Base-by-base conservation (phyloP, 2,329 filamentous ascomycete genomes). In the Penicillium verrucosum region DNA sequence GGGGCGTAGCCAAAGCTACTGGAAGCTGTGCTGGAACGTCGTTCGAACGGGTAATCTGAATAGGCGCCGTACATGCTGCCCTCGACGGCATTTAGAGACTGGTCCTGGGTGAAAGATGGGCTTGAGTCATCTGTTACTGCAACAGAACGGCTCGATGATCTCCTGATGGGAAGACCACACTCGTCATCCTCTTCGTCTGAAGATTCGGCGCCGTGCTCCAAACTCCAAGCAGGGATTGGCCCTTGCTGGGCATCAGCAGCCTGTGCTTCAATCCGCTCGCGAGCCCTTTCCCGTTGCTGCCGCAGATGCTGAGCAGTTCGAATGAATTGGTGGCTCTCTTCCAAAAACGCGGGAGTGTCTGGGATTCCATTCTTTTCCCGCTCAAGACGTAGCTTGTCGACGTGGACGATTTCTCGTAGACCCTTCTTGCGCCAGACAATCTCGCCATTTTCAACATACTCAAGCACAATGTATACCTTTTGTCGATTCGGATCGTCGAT, bases 401-500 rank as follows among this genome's bases (percentile, higher is more conserved):
- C 87, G 32, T 86, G 80, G 65, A 90, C 90, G 62, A 97, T 89
- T 68, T 92, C 89, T 54, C 88, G 89, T 7, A 92, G 81, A 6
- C 91, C 93, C 75, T 92, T 91, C 72, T 89, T 93, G 53, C 94
- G 86, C 94, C 94, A 99, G 46, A 91, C 84, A 56, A 99, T 90
- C 76, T 99, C 94, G 50, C 94, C 93, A 40, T 93, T 83, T 71
- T 97, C 91, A 55, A 97, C 92, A 74, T 93, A 93, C 74, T 99
- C 94, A 42, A 99, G 82, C 21, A 97, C 90, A 77, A 99, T 93
- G 77, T 99, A 99, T 60, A 99, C 96, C 77, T 99, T 99, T 78
- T 95, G 94, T 57, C 92, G 85, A 68, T 92, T 90, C 1, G 93
- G 93, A 71, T 99, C 94, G 72, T 99, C 94, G 67, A 99, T 97